Evolutionary conservation across 192 early-diverging fungal genomes (phyloP).

Genomic region (Diversispora epigaea): DNA sequence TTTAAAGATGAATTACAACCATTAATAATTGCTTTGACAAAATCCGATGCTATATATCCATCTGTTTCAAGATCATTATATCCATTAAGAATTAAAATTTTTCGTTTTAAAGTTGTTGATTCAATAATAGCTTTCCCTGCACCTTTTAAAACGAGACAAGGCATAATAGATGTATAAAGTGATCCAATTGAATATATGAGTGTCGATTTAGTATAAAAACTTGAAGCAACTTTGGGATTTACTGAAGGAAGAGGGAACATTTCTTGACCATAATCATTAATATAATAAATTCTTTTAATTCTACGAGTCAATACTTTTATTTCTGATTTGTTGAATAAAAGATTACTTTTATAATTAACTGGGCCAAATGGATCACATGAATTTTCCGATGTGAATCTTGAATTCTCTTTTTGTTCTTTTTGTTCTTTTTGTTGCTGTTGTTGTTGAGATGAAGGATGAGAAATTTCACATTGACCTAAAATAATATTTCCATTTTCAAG

Average conservation of each 20-base stretch:
- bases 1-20: slow-evolving; percentile 58
- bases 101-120: not conserved
- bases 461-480: slow-evolving; percentile 74
- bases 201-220: slow-evolving; percentile 51
- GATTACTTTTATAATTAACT: not conserved
- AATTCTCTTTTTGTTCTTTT: slow-evolving; percentile 34
- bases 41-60: slow-evolving; percentile 70
- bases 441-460: slow-evolving; percentile 59
- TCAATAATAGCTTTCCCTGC: slow-evolving; percentile 63
- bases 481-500: slow-evolving; percentile 65
- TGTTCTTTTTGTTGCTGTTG: too few species aligned
- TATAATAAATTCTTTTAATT: slow-evolving; percentile 68
- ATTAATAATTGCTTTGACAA: slow-evolving; percentile 64
- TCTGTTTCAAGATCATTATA: not conserved
- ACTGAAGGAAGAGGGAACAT: slow-evolving; percentile 58
- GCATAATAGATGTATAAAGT: slow-evolving; percentile 71
- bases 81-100: not conserved
- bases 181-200: slow-evolving; percentile 74
- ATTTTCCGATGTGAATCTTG: slow-evolving; percentile 32
- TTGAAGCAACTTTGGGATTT: slow-evolving; percentile 56
- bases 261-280: slow-evolving; percentile 70
- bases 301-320: slow-evolving; percentile 35
- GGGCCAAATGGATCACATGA: slow-evolving; percentile 31
- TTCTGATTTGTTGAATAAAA: slow-evolving; percentile 32
- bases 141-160: slow-evolving; percentile 68